Percentiles rank a stretch among this genome's conserved stretches.
Conservation (phyloP, 2,329 filamentous ascomycete genomes). For the Penicillium concentricum region DNA sequence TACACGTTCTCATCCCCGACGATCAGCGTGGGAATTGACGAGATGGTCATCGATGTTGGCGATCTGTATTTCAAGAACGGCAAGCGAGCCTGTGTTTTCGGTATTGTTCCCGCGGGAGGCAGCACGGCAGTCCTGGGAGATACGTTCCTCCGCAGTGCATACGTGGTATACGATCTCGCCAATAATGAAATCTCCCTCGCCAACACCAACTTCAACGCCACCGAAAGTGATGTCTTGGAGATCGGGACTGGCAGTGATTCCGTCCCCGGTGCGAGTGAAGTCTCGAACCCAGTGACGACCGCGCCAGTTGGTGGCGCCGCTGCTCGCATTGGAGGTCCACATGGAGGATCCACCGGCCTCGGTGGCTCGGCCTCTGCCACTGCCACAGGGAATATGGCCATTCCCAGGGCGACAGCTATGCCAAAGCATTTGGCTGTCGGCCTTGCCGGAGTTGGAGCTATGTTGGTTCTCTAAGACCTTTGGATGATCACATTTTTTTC, state of each 20-base stretch:
- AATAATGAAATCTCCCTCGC: conserved; percentile 62
- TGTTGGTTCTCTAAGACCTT: conserved; percentile 18
- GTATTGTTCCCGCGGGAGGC: conserved; percentile 52
- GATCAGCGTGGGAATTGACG: conserved; percentile 56
- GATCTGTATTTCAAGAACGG: conserved; percentile 37
- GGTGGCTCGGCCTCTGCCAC: conserved; percentile 19
- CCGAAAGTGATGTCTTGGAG: conserved; percentile 50
- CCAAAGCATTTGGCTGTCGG: conserved; percentile 19
- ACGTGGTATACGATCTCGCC: conserved; percentile 61
- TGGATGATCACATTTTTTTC: not conserved
- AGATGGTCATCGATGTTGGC: conserved; percentile 56
- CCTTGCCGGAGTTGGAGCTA: conserved; percentile 25
- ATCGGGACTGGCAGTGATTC: conserved; percentile 51
- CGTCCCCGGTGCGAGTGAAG: conserved; percentile 55
- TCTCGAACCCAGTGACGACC: conserved; percentile 51
- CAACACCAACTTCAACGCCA: conserved; percentile 61
- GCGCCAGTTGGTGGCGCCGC: conserved; percentile 45
- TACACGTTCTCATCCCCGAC: conserved; percentile 58
- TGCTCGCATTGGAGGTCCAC: conserved; percentile 40
- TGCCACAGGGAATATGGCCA: conserved; percentile 13
- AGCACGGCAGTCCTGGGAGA: conserved; percentile 57
- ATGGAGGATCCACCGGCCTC: conserved; percentile 11
- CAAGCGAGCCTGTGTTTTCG: conserved; percentile 44
- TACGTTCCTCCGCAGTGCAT: conserved; percentile 62
- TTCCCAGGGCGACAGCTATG: conserved; percentile 13